Conservation (phyloP, 306 rosid genomes). For the Fragaria vesca region DNA sequence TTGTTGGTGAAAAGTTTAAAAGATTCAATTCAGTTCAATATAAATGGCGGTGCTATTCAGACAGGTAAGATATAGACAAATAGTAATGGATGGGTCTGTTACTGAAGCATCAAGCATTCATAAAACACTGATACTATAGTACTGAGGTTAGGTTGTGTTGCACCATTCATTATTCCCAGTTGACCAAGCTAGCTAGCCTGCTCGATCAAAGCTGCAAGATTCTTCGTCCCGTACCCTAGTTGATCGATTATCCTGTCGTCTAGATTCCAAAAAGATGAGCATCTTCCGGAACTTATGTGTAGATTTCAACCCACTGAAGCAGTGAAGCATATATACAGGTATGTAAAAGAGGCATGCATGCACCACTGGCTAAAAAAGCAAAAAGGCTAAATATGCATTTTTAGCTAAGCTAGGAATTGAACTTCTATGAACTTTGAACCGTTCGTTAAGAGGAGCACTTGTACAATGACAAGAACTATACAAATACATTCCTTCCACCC, state of each 20-base stretch:
- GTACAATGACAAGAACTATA: background rate
- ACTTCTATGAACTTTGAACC: background rate
- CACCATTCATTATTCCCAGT: background rate
- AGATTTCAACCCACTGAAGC: background rate
- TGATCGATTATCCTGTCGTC: background rate
- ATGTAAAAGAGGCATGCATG: background rate
- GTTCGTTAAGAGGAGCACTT: background rate
- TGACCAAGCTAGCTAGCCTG: background rate
- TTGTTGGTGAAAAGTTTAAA: background rate
- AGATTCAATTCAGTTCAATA: background rate
- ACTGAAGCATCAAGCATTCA: constrained; percentile 15
- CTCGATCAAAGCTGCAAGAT: constrained; percentile 15
- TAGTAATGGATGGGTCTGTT: background rate
- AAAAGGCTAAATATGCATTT: background rate
- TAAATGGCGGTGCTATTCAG: constrained; percentile 3
- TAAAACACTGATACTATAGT: background rate
- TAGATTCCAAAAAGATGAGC: constrained; percentile 31
- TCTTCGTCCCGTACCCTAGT: background rate
- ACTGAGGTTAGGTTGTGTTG: background rate
- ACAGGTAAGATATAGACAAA: background rate
- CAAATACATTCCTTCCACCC: background rate
- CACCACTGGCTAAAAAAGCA: background rate
- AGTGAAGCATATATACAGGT: background rate
- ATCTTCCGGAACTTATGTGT: background rate
- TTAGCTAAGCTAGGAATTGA: background rate